phyloP scores from a whole-genome alignment of 805 yeast species.

The Isabelozyma rhagii region DNA sequence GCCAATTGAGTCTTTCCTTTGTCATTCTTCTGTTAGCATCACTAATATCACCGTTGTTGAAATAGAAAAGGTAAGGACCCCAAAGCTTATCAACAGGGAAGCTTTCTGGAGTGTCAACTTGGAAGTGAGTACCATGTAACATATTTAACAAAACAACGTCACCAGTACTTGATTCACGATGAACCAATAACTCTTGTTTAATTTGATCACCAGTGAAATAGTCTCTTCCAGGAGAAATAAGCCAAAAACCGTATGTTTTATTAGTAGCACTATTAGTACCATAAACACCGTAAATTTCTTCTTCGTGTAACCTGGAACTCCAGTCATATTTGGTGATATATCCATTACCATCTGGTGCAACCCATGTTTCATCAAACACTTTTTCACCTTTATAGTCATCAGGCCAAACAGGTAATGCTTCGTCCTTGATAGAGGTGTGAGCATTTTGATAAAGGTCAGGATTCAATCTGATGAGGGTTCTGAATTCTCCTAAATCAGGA shows the following conservation, averaged over 20 bases:
- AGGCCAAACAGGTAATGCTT: constrained; percentile 5
- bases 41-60: constrained; percentile 7
- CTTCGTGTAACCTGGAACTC: constrained; percentile 8
- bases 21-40: constrained; percentile 8
- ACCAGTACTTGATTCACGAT: constrained; percentile 7
- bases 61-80: constrained; percentile 8
- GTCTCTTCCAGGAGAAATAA: constrained; percentile 7
- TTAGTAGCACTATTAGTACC: constrained; percentile 2
- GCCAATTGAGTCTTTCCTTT: constrained; percentile 8
- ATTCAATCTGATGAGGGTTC: constrained; percentile 6
- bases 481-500: constrained; percentile 5
- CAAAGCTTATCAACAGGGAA: constrained; percentile 5
- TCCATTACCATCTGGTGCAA: neutral
- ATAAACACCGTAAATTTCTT: constrained; percentile 8
- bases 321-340: constrained; percentile 8
- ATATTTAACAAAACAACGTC: constrained; percentile 9
- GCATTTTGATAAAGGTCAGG: constrained; percentile 6
- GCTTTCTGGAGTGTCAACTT: constrained; percentile 4
- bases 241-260: constrained; percentile 7
- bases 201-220: constrained; percentile 8
- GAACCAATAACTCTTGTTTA: constrained; percentile 8
- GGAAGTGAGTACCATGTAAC: constrained; percentile 10
- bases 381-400: constrained; percentile 4
- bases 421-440: constrained; percentile 6
- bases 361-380: constrained; percentile 7